These are phyloP conservation scores for Saraca asoca DNA, from an alignment of 331 rosid genomes.

Conservation along the genomic window DNA sequence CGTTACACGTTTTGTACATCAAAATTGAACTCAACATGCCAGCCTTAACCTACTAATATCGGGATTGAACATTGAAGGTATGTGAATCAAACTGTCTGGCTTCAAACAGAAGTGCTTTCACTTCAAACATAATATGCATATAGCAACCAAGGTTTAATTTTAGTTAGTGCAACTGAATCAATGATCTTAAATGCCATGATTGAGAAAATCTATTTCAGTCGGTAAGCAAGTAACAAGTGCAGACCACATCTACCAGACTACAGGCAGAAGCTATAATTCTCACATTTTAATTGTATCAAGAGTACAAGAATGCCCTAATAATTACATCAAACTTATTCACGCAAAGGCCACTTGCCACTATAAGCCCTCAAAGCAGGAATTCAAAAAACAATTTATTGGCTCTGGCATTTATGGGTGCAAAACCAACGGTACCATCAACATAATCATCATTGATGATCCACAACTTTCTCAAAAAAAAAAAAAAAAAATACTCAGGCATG, in stretches of 20 bases:
- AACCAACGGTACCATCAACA: slow-evolving; percentile 9
- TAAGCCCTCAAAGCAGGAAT: background rate
- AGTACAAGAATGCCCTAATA: slow-evolving; percentile 11
- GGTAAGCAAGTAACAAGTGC: background rate
- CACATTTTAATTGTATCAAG: slow-evolving; percentile 3
- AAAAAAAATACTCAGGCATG: background rate
- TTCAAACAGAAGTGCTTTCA: background rate
- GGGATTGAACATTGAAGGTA: background rate
- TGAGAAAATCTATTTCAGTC: background rate
- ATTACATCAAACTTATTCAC: slow-evolving; percentile 2
- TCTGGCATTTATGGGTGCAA: slow-evolving; percentile 18
- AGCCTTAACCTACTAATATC: background rate
- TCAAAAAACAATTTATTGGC: no score
- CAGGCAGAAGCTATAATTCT: background rate
- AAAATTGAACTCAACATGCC: background rate
- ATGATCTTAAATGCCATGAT: background rate
- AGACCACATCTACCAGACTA: background rate
- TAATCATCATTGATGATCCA: slow-evolving; percentile 18
- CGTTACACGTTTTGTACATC: background rate
- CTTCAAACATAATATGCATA: background rate
- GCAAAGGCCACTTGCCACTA: background rate
- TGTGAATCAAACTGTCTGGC: no score
- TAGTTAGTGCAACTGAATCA: background rate
- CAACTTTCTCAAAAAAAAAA: background rate
- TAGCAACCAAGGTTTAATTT: background rate